These are phyloP conservation scores for Macadamia integrifolia DNA, from an alignment of 164 flowering plant genomes.

Conservation along the genomic window DNA sequence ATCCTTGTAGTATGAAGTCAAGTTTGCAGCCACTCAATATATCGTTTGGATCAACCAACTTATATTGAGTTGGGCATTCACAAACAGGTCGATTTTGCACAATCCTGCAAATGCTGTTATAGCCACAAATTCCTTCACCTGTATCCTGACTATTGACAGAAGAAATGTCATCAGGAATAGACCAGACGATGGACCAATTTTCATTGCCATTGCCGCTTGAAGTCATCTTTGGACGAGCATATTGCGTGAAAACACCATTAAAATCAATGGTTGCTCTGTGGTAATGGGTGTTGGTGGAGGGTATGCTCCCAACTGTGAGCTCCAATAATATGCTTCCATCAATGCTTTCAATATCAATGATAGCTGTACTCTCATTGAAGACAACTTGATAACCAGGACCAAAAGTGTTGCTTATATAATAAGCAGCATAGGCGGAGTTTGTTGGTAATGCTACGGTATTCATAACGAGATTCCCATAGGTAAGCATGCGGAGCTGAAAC, in stretches of 20 bases:
- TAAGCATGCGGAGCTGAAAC: too few species aligned
- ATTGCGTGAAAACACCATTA: conserved; percentile 45
- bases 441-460: conserved; percentile 14
- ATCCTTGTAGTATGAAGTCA: too few species aligned
- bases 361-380: conserved; percentile 29
- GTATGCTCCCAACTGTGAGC: not conserved
- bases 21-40: too few species aligned
- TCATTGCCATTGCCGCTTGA: not conserved
- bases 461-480: conserved; percentile 36
- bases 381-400: conserved; percentile 19
- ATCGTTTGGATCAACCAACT: too few species aligned
- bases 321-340: conserved; percentile 10
- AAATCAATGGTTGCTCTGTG: conserved; percentile 37
- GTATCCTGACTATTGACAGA: not conserved
- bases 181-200: conserved; percentile 13
- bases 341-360: conserved; percentile 14
- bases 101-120: conserved; percentile 38
- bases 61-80: conserved; percentile 4
- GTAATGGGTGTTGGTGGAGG: conserved; percentile 7
- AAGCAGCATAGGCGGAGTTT: not conserved
- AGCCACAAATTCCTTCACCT: conserved; percentile 49
- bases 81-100: conserved; percentile 15
- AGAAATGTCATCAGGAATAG: conserved; percentile 25
- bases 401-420: conserved; percentile 12
- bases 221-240: conserved; percentile 18